phyloP scores from a whole-genome alignment of 225 moss, liverwort and hornwort genomes.

The Lunularia cruciata region DNA sequence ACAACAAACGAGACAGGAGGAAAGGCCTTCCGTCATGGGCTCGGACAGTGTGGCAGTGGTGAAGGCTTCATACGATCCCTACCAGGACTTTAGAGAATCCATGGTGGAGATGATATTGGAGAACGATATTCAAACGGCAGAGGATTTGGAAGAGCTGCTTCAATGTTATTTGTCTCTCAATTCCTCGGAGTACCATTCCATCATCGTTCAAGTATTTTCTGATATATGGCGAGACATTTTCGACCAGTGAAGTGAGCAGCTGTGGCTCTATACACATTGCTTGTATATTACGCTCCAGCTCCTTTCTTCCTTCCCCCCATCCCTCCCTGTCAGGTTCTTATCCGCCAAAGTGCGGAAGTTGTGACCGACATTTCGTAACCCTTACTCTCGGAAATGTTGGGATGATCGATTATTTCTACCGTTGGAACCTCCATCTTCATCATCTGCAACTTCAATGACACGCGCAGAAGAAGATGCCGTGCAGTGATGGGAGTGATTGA shows the following conservation, averaged over 20 bases:
- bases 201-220: slow-evolving; percentile 84
- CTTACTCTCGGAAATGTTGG: background rate
- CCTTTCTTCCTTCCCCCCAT: background rate
- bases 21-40: slow-evolving; percentile 37
- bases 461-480: background rate
- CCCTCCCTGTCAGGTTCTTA: background rate
- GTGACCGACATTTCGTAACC: background rate
- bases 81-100: slow-evolving; percentile 77
- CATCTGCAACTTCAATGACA: too few species aligned
- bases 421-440: background rate
- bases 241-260: slow-evolving; percentile 29
- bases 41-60: slow-evolving; percentile 73
- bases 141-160: slow-evolving; percentile 75
- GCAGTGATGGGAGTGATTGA: background rate
- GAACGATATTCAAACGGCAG: slow-evolving; percentile 65
- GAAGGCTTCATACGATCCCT: slow-evolving; percentile 78
- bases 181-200: slow-evolving; percentile 68
- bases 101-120: slow-evolving; percentile 92
- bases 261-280: background rate
- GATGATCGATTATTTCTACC: background rate
- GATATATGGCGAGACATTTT: slow-evolving; percentile 86
- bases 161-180: slow-evolving; percentile 87
- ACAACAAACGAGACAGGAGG: slow-evolving; percentile 16
- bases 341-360: background rate
- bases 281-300: background rate